Percentiles rank a stretch among this genome's conserved stretches.
Conservation (phyloP, 1,284 basidiomycete genomes). For the Trametes pubescens region DNA sequence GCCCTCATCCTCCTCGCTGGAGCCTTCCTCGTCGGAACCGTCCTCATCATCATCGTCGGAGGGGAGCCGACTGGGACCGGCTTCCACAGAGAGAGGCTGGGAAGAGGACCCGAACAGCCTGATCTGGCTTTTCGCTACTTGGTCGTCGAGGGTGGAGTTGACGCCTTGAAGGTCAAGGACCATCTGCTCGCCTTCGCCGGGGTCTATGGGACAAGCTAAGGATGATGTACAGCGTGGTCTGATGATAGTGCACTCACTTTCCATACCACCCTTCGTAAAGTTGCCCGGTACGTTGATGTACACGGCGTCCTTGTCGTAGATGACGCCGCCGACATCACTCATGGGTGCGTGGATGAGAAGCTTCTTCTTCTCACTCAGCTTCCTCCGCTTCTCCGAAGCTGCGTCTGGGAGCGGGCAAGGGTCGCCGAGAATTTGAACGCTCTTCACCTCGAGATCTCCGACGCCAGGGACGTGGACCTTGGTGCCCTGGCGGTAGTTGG, state of each 20-base stretch:
- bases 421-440: slow-evolving; percentile 83
- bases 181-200: slow-evolving; percentile 97
- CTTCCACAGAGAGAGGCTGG: slow-evolving; percentile 46
- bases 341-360: slow-evolving; percentile 95
- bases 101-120: slow-evolving; percentile 86
- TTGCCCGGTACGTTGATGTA: slow-evolving; percentile 98
- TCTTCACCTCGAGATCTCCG: slow-evolving; percentile 84
- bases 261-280: slow-evolving; percentile 78
- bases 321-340: slow-evolving; percentile 97
- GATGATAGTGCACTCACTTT: slow-evolving; percentile 51
- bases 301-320: slow-evolving; percentile 99
- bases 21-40: slow-evolving; percentile 34
- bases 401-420: slow-evolving; percentile 95
- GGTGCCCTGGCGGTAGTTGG: slow-evolving; percentile 83
- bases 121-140: slow-evolving; percentile 84
- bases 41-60: slow-evolving; percentile 24
- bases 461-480: slow-evolving; percentile 96
- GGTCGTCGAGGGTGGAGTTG: slow-evolving; percentile 83
- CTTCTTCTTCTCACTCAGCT: slow-evolving; percentile 95
- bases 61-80: slow-evolving; percentile 40
- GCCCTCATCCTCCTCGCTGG: slow-evolving; percentile 39
- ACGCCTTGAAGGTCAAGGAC: slow-evolving; percentile 96
- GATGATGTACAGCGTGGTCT: slow-evolving; percentile 5
- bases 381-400: slow-evolving; percentile 92
- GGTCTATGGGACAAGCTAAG: slow-evolving; percentile 22